Percentiles rank a stretch among this genome's conserved stretches.
Conservation (phyloP, 176 grass and related monocot genomes). For the Musa beccarii region DNA sequence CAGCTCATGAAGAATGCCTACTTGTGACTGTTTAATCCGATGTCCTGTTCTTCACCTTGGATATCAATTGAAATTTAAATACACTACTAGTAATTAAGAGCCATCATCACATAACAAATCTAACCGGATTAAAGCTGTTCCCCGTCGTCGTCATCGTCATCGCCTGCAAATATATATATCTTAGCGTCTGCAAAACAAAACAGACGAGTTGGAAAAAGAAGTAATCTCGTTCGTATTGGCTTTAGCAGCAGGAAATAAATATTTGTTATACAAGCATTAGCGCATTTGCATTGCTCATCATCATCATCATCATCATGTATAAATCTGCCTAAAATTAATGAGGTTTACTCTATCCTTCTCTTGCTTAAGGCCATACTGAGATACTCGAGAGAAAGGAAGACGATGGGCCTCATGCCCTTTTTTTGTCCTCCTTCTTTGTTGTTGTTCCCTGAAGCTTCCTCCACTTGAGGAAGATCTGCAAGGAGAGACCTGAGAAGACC, state of each 20-base stretch:
- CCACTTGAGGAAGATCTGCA: conserved; percentile 29
- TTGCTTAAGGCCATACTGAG: no score
- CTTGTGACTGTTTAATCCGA: no score
- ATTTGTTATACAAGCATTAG: neutral
- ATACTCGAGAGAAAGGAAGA: neutral
- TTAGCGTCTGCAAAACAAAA: no score
- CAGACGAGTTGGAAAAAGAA: no score
- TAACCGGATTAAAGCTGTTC: no score
- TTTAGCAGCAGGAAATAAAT: neutral
- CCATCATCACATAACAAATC: no score
- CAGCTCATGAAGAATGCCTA: no score
- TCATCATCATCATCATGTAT: neutral
- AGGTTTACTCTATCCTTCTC: no score
- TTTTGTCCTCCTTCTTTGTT: neutral
- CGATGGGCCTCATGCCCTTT: neutral
- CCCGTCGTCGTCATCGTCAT: fast-evolving
- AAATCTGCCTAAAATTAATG: neutral
- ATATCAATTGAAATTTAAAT: no score
- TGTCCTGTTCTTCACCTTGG: no score
- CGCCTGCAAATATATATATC: no score
- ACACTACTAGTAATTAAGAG: no score
- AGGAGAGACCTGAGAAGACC: conserved; percentile 23
- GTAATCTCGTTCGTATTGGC: neutral
- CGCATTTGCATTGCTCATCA: neutral
- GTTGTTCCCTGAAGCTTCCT: conserved; percentile 11